Evolutionary conservation across 768 basidiomycete species (phyloP), one percentile per base, ranked within the genome.

Genomic region (Leccinum subtestaceum): DNA sequence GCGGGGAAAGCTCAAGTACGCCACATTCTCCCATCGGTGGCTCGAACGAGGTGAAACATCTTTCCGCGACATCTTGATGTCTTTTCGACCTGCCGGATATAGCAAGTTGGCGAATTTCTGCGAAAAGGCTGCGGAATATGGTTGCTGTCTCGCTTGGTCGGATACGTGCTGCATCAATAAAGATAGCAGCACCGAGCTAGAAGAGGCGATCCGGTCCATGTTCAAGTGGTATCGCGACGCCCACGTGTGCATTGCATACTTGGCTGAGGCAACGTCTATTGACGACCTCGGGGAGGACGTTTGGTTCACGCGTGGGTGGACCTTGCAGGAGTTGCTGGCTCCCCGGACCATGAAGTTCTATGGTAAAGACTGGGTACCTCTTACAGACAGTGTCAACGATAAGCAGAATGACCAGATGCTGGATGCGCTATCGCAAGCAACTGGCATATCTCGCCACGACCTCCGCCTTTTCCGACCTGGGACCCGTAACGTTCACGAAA

Each of bases 81-180:
- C 71, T 2, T 69, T 70, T 52, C 47, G 7, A 34, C 70, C 70
- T 1, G 57, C 67, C 7, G 72, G 70, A 36, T 73, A 71, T 10
- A 32, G 27, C 53, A 71, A 71, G 21, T 65, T 71, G 15, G 59
- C 45, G 21, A 58, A 59, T 6, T 73, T 71, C 23, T 72, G 70
- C 55, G 46, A 38, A 2, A 73, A 64, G 36, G 70, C 72, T 21
- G 62, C 56, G 0, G 70, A 66, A 38, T 73, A 72, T 34, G 70
- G 40, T 0, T 73, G 72, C 25, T 21, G 29, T 12, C 61, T 72
- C 3, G 74, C 69, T 32, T 75, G 72, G 72, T 71, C 69, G n/a
- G 74, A 75, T 34, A 75, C 74, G 15, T 72, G 68, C 11, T 74
- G 72, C 27, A 74, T 74, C 48, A 70, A 74, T 52, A 75, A 74